phyloP scores from a whole-genome alignment of 768 basidiomycete species.

The Amylocystis lapponica region DNA sequence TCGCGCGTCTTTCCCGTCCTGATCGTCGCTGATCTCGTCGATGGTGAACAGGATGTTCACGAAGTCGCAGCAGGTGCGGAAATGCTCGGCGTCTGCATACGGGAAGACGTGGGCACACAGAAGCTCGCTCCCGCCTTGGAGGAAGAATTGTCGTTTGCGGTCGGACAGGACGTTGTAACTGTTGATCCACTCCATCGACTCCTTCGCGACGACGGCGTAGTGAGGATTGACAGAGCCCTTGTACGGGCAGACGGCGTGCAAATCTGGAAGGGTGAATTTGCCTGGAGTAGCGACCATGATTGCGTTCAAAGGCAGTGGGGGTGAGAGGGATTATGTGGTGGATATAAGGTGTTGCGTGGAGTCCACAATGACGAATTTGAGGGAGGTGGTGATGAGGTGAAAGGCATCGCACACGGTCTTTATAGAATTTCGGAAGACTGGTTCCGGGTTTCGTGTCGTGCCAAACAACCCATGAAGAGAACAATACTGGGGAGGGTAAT shows the following conservation, averaged over 20 bases:
- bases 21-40: slow-evolving; percentile 15
- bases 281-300: neutral
- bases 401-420: too few relatives aligned
- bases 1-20: slow-evolving; percentile 6
- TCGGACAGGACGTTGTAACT: slow-evolving; percentile 8
- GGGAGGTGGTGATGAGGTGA: too few relatives aligned
- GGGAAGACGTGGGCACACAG: slow-evolving; percentile 9
- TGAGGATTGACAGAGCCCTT: slow-evolving; percentile 8
- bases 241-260: slow-evolving; percentile 8
- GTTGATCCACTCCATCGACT: slow-evolving; percentile 8
- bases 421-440: too few relatives aligned
- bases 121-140: slow-evolving; percentile 6
- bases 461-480: too few relatives aligned
- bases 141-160: slow-evolving; percentile 6
- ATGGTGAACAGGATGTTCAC: slow-evolving; percentile 11
- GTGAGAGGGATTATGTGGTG: too few relatives aligned
- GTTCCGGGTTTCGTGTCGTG: too few relatives aligned
- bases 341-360: too few relatives aligned
- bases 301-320: too few relatives aligned
- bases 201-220: slow-evolving; percentile 3
- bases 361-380: too few relatives aligned
- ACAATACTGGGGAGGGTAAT: too few relatives aligned
- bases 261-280: slow-evolving; percentile 10
- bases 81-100: slow-evolving; percentile 6
- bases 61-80: slow-evolving; percentile 10